Evolutionary conservation across 805 yeast species (phyloP), one percentile per base, ranked within the genome.

Genomic region (Metschnikowia reukaufii): DNA sequence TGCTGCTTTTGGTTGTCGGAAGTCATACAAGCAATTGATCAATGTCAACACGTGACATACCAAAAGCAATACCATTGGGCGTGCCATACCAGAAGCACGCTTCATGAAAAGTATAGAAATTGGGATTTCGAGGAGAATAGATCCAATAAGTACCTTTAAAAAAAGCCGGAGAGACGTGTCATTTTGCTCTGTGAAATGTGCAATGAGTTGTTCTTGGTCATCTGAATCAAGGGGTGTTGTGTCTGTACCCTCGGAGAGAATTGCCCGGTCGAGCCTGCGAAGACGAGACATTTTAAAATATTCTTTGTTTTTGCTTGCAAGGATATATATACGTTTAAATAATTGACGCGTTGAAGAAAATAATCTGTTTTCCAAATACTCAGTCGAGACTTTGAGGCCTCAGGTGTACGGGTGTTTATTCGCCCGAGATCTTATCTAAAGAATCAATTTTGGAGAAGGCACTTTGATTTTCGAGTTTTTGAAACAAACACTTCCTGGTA

Each of bases 131-230:
- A 51, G 48, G 3, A 59, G 39, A 1, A 54, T 45, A 17, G 51
- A 41, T 6, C 37, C 45, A 15, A 48, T 40, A n/a, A 57, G 42
- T 17, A 50, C 33, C 19, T 48, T 37, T 13, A 52, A 40, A 42
- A 44, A 52, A 17, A 42, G 27, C 30, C 44, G 46, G 39, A 40
- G 45, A 3, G 40, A 25, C 8, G 42, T 48, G 25, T 46, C 45
- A 47, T 61, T 61, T 34, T 52, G 51, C 2, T 43, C 38, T 4
- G 45, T 30, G 19, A 61, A 49, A 31, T 46, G 50, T 27, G 45
- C 39, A 21, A 62, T 50, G 23, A 62, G 49, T n/a, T 46, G 49
- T 5, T 54, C 52, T 50, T 62, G 66, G 48, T 62, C 66, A 16
- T 58, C 63, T 16, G 54, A 45, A 20, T 62, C 66, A 6, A 62